These are phyloP conservation scores for Baorangia bicolor DNA, from an alignment of 768 basidiomycete genomes.

Conservation along the genomic window DNA sequence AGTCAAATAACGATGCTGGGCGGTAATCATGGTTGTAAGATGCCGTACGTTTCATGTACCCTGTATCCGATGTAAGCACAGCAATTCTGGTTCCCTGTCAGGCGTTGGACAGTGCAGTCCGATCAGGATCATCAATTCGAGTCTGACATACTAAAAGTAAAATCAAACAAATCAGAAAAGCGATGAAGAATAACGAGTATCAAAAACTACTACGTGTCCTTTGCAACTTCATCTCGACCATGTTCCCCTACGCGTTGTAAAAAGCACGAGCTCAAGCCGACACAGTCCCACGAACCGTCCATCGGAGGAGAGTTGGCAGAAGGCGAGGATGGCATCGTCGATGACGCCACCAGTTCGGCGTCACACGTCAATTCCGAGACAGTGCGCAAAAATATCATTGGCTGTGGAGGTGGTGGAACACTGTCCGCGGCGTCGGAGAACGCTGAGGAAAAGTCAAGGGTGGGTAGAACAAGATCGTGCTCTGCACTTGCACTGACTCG, in stretches of 20 bases:
- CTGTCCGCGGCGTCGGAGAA: conserved; percentile 24
- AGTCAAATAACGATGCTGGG: neutral
- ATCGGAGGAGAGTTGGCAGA: conserved; percentile 1
- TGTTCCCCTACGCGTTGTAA: conserved; percentile 8
- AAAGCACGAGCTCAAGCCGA: conserved; percentile 21
- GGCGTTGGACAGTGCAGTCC: neutral
- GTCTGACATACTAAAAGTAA: neutral
- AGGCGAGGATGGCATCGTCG: neutral
- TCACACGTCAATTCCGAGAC: conserved; percentile 23
- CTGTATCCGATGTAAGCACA: neutral
- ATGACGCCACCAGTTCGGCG: neutral
- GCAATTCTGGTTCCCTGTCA: neutral
- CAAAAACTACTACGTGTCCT: neutral
- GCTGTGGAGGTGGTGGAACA: conserved; percentile 11
- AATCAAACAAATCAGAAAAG: neutral
- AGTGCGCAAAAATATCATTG: conserved; percentile 21
- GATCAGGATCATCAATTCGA: neutral
- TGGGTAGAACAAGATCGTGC: conserved; percentile 73
- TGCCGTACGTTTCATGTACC: neutral
- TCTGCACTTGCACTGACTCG: conserved; percentile 49
- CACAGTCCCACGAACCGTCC: conserved; percentile 21
- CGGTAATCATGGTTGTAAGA: neutral
- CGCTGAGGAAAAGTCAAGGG: conserved; percentile 65
- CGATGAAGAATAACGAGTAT: neutral
- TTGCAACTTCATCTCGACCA: neutral